Evolutionary conservation across 352 stramenopile genomes (phyloP).

Genomic region (Phytophthora meadii): DNA sequence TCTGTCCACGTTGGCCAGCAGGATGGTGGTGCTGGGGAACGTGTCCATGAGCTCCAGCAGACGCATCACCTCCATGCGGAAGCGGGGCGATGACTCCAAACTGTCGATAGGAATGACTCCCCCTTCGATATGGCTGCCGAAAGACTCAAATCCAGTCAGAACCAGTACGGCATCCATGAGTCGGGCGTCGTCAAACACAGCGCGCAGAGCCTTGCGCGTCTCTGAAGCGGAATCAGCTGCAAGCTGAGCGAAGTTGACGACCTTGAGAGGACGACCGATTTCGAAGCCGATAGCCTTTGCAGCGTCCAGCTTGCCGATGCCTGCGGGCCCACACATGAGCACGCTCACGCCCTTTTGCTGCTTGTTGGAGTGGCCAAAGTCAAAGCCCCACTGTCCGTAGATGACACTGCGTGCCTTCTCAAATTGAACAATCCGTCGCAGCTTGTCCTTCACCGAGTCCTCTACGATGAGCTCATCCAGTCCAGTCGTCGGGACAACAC

Average conservation of each 20-base stretch:
- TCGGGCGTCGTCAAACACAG: conserved; percentile 87
- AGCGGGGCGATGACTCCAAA: conserved; percentile 72
- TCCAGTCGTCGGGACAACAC: conserved; percentile 78
- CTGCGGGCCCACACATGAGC: conserved; percentile 70
- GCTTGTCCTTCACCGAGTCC: conserved; percentile 65
- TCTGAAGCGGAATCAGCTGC: conserved; percentile 78
- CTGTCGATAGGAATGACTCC: conserved; percentile 56
- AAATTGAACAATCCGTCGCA: conserved; percentile 79
- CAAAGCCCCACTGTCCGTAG: conserved; percentile 88
- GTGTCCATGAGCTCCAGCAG: conserved; percentile 81
- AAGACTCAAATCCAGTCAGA: conserved; percentile 88
- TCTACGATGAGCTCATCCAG: conserved; percentile 81
- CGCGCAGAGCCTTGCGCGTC: conserved; percentile 74
- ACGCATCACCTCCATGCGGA: conserved; percentile 77
- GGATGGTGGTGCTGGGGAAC: conserved; percentile 83
- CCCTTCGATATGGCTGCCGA: conserved; percentile 77
- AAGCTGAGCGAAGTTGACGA: conserved; percentile 82
- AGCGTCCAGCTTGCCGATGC: conserved; percentile 79
- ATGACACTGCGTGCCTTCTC: conserved; percentile 88
- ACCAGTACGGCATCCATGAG: conserved; percentile 89
- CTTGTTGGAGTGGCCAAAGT: conserved; percentile 81
- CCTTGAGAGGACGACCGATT: conserved; percentile 81
- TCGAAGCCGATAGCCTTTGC: conserved; percentile 88
- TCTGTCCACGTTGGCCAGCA: conserved; percentile 77
- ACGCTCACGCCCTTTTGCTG: conserved; percentile 88